These are phyloP conservation scores for Nitzschia sp. DNA, from an alignment of 108 stramenopile species.

Conservation along the genomic window DNA sequence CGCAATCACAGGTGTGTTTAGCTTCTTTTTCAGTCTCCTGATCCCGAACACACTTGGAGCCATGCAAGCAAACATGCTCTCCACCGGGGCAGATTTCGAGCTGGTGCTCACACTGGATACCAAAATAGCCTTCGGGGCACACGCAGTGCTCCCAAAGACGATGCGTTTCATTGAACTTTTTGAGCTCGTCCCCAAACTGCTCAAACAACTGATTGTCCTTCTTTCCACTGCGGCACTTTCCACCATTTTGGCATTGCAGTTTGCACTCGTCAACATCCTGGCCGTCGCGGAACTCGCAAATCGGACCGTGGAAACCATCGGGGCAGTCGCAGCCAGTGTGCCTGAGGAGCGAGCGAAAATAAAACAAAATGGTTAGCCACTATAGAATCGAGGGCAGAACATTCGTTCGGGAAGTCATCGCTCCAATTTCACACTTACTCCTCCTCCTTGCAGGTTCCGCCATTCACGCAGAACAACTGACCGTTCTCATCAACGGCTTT, in stretches of 20 bases:
- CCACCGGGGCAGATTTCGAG: conserved; percentile 52
- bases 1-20: conserved; percentile 46
- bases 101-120: conserved; percentile 51
- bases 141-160: conserved; percentile 61
- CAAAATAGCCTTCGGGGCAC: conserved; percentile 49
- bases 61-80: conserved; percentile 56
- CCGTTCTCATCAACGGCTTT: conserved; percentile 16
- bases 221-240: conserved; percentile 38
- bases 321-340: conserved; percentile 35
- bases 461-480: conserved; percentile 36
- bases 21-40: conserved; percentile 7
- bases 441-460: conserved; percentile 23
- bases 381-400: too few relatives aligned
- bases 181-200: conserved; percentile 19
- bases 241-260: conserved; percentile 41
- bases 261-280: conserved; percentile 26
- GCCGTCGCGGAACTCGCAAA: conserved; percentile 32
- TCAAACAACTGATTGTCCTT: conserved; percentile 38
- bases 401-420: too few relatives aligned
- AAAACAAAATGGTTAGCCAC: too few relatives aligned
- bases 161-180: conserved; percentile 15
- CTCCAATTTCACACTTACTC: background rate
- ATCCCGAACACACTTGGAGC: conserved; percentile 41
- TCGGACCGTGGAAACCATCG: conserved; percentile 34
- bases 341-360: background rate